These are phyloP conservation scores for Bocquillonia castaneifolia DNA, from an alignment of 441 rosid species.

Conservation along the genomic window DNA sequence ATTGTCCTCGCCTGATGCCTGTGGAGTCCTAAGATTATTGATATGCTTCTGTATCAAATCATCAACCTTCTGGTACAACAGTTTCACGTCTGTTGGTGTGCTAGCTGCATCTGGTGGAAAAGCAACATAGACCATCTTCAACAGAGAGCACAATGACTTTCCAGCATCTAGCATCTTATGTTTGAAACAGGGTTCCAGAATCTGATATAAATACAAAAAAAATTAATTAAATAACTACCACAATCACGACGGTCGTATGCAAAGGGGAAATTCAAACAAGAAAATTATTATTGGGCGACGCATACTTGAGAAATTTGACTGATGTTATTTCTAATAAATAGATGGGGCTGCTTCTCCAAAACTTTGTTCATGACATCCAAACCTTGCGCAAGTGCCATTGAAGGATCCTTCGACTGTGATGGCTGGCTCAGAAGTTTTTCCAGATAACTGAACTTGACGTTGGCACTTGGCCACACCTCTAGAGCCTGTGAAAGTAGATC, in stretches of 20 bases:
- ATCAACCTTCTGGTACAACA: conserved; percentile 72
- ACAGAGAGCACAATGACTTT: conserved; percentile 80
- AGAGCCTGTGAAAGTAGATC: conserved; percentile 92
- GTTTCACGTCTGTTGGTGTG: conserved; percentile 69
- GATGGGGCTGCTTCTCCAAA: conserved; percentile 94
- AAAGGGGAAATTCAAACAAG: conserved; percentile 8
- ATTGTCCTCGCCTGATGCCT: conserved; percentile 66
- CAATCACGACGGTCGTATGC: neutral
- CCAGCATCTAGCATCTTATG: conserved; percentile 92
- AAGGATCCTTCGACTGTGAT: conserved; percentile 91
- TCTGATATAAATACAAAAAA: conserved; percentile 42
- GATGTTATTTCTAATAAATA: conserved; percentile 86
- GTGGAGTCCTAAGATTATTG: conserved; percentile 50
- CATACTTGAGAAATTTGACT: conserved; percentile 87
- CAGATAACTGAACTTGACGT: conserved; percentile 88
- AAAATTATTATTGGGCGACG: conserved; percentile 21
- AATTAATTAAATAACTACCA: conserved; percentile 1
- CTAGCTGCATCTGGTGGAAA: conserved; percentile 70
- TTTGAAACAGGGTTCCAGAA: conserved; percentile 94
- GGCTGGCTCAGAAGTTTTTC: conserved; percentile 91
- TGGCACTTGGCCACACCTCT: conserved; percentile 98
- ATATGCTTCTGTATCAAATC: conserved; percentile 89
- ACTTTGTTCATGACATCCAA: conserved; percentile 99
- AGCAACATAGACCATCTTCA: conserved; percentile 90
- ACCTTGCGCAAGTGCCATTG: conserved; percentile 91